These are phyloP conservation scores for Kluyveromyces sp. DNA, from an alignment of 1,139 yeast species.

Conservation along the genomic window DNA sequence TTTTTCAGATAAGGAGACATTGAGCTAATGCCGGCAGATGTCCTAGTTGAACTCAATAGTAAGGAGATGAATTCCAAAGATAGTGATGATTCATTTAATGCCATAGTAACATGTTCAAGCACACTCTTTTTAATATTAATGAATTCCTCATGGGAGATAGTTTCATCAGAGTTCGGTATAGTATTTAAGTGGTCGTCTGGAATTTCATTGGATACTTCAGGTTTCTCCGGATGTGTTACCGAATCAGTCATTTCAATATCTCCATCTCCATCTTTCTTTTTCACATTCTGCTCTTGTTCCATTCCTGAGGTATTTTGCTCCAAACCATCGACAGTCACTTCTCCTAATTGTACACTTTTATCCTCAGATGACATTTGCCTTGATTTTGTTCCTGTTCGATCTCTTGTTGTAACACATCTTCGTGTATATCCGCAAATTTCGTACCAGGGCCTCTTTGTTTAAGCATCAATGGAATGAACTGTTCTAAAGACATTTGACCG, in stretches of 20 bases:
- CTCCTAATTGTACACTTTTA: neutral
- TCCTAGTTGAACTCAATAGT: conserved; percentile 71
- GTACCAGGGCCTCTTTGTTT: conserved; percentile 24
- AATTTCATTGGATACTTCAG: neutral
- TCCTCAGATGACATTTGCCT: neutral
- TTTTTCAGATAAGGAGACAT: conserved; percentile 83
- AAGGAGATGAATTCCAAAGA: conserved; percentile 83
- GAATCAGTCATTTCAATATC: conserved; percentile 14
- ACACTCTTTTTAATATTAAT: conserved; percentile 50
- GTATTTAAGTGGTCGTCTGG: too few relatives aligned
- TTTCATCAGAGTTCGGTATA: conserved; percentile 7
- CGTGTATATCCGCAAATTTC: conserved; percentile 40
- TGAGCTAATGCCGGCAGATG: conserved; percentile 77
- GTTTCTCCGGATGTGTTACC: conserved; percentile 10
- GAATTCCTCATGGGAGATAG: conserved; percentile 41
- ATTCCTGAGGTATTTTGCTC: conserved; percentile 6
- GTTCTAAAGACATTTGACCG: conserved; percentile 26
- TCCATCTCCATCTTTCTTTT: conserved; percentile 12
- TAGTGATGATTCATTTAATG: conserved; percentile 82
- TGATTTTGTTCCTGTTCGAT: conserved; percentile 17
- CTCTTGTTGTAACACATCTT: conserved; percentile 44
- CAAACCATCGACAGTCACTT: conserved; percentile 4
- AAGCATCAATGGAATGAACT: conserved; percentile 26
- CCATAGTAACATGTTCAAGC: conserved; percentile 48
- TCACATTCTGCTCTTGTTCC: neutral